Evolutionary conservation across 208 protist genomes (phyloP).

Genomic region (Leishmania major): DNA sequence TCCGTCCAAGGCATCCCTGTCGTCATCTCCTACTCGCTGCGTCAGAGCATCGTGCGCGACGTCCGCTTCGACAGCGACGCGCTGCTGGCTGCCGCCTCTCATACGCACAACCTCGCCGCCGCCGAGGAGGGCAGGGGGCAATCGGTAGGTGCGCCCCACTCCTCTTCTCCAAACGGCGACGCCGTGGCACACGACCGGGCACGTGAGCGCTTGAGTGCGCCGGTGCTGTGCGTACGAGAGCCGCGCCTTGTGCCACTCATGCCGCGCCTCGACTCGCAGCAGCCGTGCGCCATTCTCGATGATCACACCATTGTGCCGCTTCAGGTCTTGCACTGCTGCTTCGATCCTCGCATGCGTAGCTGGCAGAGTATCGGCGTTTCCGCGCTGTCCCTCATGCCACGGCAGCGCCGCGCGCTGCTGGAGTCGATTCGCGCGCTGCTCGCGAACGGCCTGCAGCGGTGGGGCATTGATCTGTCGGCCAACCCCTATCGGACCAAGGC

Average conservation of each 20-base stretch:
- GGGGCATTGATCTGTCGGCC: slow-evolving; percentile 63
- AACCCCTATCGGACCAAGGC: slow-evolving; percentile 48
- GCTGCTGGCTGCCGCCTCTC: slow-evolving; percentile 1
- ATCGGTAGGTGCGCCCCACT: not conserved
- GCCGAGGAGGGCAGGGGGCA: slow-evolving; percentile 3
- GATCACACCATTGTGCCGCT: slow-evolving; percentile 72
- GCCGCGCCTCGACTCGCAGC: slow-evolving; percentile 55
- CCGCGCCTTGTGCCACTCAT: slow-evolving; percentile 41
- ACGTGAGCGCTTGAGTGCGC: not conserved
- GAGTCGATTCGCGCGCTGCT: slow-evolving; percentile 41
- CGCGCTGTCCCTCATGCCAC: slow-evolving; percentile 74
- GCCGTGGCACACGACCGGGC: not conserved
- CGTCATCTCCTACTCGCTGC: slow-evolving; percentile 68
- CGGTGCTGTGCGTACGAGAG: slow-evolving; percentile 28
- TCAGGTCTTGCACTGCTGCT: slow-evolving; percentile 90
- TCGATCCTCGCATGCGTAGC: slow-evolving; percentile 66
- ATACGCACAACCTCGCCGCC: not conserved
- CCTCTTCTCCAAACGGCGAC: not conserved
- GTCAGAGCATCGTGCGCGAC: slow-evolving; percentile 64
- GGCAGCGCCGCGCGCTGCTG: slow-evolving; percentile 56
- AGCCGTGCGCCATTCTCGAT: slow-evolving; percentile 75
- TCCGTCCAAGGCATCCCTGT: slow-evolving; percentile 73
- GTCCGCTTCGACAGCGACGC: slow-evolving; percentile 56
- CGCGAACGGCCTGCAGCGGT: slow-evolving; percentile 42
- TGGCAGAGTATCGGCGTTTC: slow-evolving; percentile 77